Evolutionary conservation across 163 green algal genomes (phyloP), one percentile per base, ranked within the genome.

Genomic region (Coccomyxa subellipsoidea): DNA sequence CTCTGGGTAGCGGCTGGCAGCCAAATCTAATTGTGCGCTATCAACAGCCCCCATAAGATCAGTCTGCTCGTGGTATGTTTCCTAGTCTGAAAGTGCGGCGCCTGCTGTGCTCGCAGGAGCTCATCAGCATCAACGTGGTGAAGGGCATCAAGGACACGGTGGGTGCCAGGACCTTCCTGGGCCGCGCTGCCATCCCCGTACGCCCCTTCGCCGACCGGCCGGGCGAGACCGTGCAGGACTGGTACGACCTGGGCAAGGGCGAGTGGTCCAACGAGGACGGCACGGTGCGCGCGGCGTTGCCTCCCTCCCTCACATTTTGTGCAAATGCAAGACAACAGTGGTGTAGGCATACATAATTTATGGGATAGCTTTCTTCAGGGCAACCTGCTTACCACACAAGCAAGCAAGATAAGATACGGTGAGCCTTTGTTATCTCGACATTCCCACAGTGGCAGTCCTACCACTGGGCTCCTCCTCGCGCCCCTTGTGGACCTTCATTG

Each of bases 191-290:
- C 38, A 25, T 95, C 1, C 70, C 69, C n/a, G 39, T 95, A 0
- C 83, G 83, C 4, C 80, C 83, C 21, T 77, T 90, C 35, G 39
- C 35, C 38, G 71, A 87, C 36, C 38, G 86, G 70, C 71, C 79
- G 36, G 72, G 69, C 81, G 36, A 59, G 66, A 54, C 39, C 78
- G 83, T 87, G 0, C 86, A 90, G 35, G 80, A 83, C 12, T 89
- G 81, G 82, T 84, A 89, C 25, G 84, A 89, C 38, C 84, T 95
- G 66, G 91, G 91, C 71, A 79, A 79, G 69, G 84, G 85, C 0
- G 89, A 91, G 53, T 95, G 90, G 76, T 79, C 82, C 27, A 80
- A 86, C 38, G 85, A 89, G 15, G 83, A 87, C 38, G 91, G 91
- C 54, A 89, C 85, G 40, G 90, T 90, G 83, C 54, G 78, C 78